Base-by-base conservation (phyloP, 139 green algal genomes). In the Haematococcus sp. region DNA sequence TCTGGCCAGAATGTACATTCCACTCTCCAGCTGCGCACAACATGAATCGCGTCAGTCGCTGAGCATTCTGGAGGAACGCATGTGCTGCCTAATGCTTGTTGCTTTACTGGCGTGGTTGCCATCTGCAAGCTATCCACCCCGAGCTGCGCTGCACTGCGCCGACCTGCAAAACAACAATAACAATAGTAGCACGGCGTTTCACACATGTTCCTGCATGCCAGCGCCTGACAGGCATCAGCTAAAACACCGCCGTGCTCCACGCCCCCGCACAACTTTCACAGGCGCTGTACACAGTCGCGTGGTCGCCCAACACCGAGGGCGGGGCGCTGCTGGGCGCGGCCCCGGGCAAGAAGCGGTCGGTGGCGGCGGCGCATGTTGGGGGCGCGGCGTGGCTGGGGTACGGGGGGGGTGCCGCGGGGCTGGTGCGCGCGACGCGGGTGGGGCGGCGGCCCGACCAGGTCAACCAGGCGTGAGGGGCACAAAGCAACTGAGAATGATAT, bases 211-310 rank as follows among this genome's bases (percentile, higher is more conserved):
- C n/a, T n/a, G n/a, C n/a, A n/a, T 13, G n/a, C 22, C 54, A 61
- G 4, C 22, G 15, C 9, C 22, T 61, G n/a, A 7, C 22, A 20
- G 4, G n/a, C n/a, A 61, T 13, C 54, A 13, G 22, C 54, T n/a
- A n/a, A 28, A 11, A 9, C 17, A 28, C 54, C n/a, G 22, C 54
- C 54, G 7, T 28, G n/a, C 25, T 9, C 58, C 28, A n/a, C 28
- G 7, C 23, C 54, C 34, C 2, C 25, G 30, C 25, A 65, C 58
- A 4, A n/a, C 54, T 13, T 4, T 9, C 25, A 9, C 58, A 65
- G 58, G 30, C 58, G 58, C 58, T 65, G 23, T 30, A 65, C 25
- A 34, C 58, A 11, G 58, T 65, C n/a, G n/a, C n/a, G 30, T 65
- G 58, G 58, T 40, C n/a, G 11, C 58, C 58, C 58, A 65, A 65